Evolutionary conservation across 2,329 filamentous ascomycete genomes (phyloP), one percentile per base, ranked within the genome.

Genomic region (Colletotrichum navitas): DNA sequence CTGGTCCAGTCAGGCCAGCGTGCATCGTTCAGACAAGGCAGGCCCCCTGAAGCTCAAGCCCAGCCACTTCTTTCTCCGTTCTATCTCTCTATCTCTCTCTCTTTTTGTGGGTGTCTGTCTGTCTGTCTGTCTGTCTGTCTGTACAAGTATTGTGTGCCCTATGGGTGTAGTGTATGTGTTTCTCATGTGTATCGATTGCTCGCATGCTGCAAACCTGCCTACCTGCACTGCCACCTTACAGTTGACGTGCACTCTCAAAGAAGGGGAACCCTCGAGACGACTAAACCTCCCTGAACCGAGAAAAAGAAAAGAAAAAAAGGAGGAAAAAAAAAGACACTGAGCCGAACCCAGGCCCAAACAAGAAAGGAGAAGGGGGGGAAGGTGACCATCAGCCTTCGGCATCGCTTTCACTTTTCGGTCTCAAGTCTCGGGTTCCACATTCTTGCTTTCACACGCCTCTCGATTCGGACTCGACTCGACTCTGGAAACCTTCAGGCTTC

Each of bases 401-500:
- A 16, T 43, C 41, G 29, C 43, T 43, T 47, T 47, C 39, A 14
- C 41, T 16, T 26, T 34, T 58, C 5, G 21, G n/a, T 41, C 2
- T 45, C 18, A 54, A 34, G 26, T 34, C 29, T 21, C 16, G 5
- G n/a, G 18, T 41, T 45, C 43, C 43, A 45, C 43, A 45, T 21
- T 21, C 26, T 29, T 18, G n/a, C 58, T 61, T 32, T 36, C 41
- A 18, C 41, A 39, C 41, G 39, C 16, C 39, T 41, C 16, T 41
- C 39, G 36, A 39, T 5, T 18, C 39, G 39, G 39, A 18, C 39
- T 43, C 41, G 6, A 45, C 41, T 36, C 43, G 43, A 16, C 39
- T 58, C 54, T 16, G 32, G 16, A 62, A 63, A 32, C 45, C 36
- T 61, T 36, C 34, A 10, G 34, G 34, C 34, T 36, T 58, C 45